Base-by-base conservation (phyloP, 306 rosid genomes). In the Adenanthera pavonina region DNA sequence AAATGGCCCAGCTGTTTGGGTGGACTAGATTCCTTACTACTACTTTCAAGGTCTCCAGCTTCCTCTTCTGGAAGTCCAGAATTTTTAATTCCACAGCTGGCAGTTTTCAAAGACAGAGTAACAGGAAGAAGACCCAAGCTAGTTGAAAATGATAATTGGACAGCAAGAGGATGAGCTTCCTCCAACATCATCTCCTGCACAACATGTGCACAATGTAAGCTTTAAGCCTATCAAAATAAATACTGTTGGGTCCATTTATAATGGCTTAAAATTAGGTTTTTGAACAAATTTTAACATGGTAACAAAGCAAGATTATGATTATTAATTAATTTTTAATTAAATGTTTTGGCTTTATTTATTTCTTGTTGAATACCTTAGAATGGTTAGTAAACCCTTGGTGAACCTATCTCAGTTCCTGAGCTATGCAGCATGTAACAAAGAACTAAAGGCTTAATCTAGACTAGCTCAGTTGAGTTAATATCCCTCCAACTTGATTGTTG, bases 121-220 rank as follows among this genome's bases (percentile, higher is more conserved):
- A 91, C 91, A 74, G 99, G 99, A 65, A 95, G 91, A 87, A 96
- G 97, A 64, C 99, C 99, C 84, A 93, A 83, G 89, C 99, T 93
- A 49, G 88, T 80, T 75, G 91, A 76, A 80, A 96, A 91, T 79
- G 99, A 89, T 44, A 96, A 81, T 75, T 91, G 94, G 77, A 93
- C 80, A 54, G 95, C 97, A 67, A 93, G 89, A 77, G 98, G 93
- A 86, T 93, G 99, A 83, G 94, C 90, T 87, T 96, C 99, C 85
- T 86, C 92, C 84, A 94, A 81, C 78, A 86, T 76, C 78, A 91
- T 76, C 59, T 92, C 98, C 99, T 96, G 91, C 86, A 85, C 65
- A 54, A 79, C 51, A 76, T 49, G 51, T 61, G 69, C 30, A 79
- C 73, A 65, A 30, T 47, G 19, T 74, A 44, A 81, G 68, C 59